Conservation (phyloP, 352 stramenopile species). For the Pythium folliculosum region DNA sequence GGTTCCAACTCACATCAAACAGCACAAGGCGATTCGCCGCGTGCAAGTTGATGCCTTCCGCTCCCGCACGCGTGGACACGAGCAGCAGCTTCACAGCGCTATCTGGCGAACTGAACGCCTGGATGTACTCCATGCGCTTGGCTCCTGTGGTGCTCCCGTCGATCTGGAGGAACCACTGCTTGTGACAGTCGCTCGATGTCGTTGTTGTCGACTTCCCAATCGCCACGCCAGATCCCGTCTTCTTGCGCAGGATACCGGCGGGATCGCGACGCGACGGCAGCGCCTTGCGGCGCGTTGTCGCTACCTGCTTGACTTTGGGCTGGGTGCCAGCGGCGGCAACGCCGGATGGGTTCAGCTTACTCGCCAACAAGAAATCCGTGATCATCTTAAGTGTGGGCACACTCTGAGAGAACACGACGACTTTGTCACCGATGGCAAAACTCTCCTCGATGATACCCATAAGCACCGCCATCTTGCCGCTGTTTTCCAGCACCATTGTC, state of each 20-base stretch:
- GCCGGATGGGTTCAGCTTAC: conserved; percentile 48
- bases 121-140: conserved; percentile 87
- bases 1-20: conserved; percentile 92
- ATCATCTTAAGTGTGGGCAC: conserved; percentile 85
- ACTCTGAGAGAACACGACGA: conserved; percentile 89
- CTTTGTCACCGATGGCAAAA: conserved; percentile 75
- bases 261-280: conserved; percentile 24
- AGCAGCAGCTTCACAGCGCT: conserved; percentile 72
- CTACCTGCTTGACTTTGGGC: conserved; percentile 20
- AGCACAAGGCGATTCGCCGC: conserved; percentile 90
- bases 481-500: conserved; percentile 60
- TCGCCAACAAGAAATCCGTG: conserved; percentile 60
- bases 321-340: conserved; percentile 14
- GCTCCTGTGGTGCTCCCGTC: conserved; percentile 70
- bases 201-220: neutral
- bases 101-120: conserved; percentile 63
- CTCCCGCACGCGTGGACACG: conserved; percentile 79
- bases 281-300: conserved; percentile 30
- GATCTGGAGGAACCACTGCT: conserved; percentile 83
- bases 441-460: conserved; percentile 76
- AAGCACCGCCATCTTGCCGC: conserved; percentile 80
- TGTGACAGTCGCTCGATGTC: conserved; percentile 12
- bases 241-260: conserved; percentile 26
- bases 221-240: neutral
- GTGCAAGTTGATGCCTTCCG: conserved; percentile 89